Evolutionary conservation across 495 filamentous ascomycete species (phyloP).

Genomic region (Extremus antarcticus): DNA sequence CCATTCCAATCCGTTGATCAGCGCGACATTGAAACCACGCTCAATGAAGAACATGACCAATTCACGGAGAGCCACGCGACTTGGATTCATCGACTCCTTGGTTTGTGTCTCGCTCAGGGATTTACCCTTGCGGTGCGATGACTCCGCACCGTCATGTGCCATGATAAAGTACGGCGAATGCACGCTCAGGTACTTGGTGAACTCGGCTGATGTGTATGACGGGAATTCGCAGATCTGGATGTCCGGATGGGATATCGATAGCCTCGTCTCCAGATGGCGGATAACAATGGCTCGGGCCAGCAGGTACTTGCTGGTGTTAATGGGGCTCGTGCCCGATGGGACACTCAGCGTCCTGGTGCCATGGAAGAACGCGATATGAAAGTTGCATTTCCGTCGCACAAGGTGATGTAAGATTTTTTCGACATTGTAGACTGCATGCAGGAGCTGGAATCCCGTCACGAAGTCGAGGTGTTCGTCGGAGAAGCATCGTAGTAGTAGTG

Average conservation of each 20-base stretch:
- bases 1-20: slow-evolving; percentile 50
- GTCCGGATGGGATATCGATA: slow-evolving; percentile 21
- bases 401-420: slow-evolving; percentile 54
- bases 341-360: slow-evolving; percentile 37
- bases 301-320: slow-evolving; percentile 39
- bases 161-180: slow-evolving; percentile 55
- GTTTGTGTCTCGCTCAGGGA: slow-evolving; percentile 1
- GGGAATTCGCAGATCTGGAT: slow-evolving; percentile 39
- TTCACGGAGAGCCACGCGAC: slow-evolving; percentile 24
- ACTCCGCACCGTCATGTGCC: slow-evolving; percentile 48
- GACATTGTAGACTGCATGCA: slow-evolving; percentile 59
- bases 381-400: slow-evolving; percentile 50
- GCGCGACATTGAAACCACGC: slow-evolving; percentile 44
- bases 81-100: neutral
- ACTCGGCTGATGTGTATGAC: slow-evolving; percentile 35
- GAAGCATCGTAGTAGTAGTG: slow-evolving; percentile 52
- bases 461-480: slow-evolving; percentile 51
- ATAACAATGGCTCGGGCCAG: slow-evolving; percentile 51
- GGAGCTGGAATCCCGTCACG: slow-evolving; percentile 52
- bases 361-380: slow-evolving; percentile 60
- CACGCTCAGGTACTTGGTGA: slow-evolving; percentile 41
- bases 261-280: slow-evolving; percentile 44
- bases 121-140: slow-evolving; percentile 5
- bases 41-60: slow-evolving; percentile 41
- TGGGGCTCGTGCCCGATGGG: slow-evolving; percentile 23